Percentiles rank a stretch among this genome's conserved stretches.
Evolutionary conservation across 345 rosid species (phyloP).

Genomic region (Pugionium dolabratum): DNA sequence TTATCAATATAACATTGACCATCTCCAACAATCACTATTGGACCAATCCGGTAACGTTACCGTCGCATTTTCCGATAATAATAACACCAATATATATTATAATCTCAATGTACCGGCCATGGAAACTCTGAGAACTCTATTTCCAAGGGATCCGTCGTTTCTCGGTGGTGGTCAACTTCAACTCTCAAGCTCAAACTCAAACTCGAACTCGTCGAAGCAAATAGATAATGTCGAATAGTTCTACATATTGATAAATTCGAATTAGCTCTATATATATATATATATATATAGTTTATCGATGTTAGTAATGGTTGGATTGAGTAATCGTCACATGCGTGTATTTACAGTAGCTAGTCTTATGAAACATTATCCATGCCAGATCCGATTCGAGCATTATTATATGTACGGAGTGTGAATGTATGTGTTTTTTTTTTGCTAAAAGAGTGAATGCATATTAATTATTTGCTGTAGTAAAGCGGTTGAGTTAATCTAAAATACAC

Average conservation of each 20-base stretch:
- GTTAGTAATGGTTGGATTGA: constrained; percentile 3
- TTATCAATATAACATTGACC: constrained; percentile 35
- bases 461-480: constrained; percentile 10
- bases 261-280: neutral
- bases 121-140: constrained; percentile 50
- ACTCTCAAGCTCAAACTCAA: constrained; percentile 44
- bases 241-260: neutral
- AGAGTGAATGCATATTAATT: no score
- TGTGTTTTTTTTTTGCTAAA: no score
- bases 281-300: no score
- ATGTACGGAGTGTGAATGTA: no score
- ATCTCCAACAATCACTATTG: constrained; percentile 57
- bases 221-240: constrained; percentile 17
- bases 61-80: constrained; percentile 44
- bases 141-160: constrained; percentile 56
- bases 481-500: no score
- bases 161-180: constrained; percentile 45
- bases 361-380: neutral
- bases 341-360: neutral
- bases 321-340: neutral
- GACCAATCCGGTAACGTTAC: constrained; percentile 74
- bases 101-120: constrained; percentile 28
- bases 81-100: neutral
- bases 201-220: constrained; percentile 33
- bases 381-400: neutral